Evolutionary conservation across 176 grass and related monocot species (phyloP).

Genomic region (Phyllostachys edulis): DNA sequence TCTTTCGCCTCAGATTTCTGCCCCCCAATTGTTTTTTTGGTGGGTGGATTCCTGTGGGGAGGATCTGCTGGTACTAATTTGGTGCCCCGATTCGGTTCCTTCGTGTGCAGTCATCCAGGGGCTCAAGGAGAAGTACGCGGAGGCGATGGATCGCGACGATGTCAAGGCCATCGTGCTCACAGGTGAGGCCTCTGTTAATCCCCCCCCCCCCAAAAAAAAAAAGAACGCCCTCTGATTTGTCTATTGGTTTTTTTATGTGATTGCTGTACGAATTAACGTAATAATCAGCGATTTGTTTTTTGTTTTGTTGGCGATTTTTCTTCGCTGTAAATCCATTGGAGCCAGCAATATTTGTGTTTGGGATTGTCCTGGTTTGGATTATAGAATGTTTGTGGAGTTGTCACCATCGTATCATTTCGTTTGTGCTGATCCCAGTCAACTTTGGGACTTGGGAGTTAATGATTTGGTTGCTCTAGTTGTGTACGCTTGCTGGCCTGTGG

Average conservation of each 20-base stretch:
- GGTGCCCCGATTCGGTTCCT: background rate
- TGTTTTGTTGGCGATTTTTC: background rate
- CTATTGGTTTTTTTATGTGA: background rate
- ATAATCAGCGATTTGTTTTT: background rate
- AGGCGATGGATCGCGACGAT: slow-evolving; percentile 62
- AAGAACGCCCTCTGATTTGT: background rate
- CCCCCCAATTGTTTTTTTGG: background rate
- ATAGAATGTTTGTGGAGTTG: background rate
- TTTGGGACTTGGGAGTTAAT: background rate
- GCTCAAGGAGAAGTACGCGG: slow-evolving; percentile 80
- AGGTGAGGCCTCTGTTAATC: slow-evolving; percentile 39
- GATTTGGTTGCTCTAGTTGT: background rate
- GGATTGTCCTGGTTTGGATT: background rate
- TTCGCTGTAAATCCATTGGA: background rate
- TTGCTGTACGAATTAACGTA: background rate
- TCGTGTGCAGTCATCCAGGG: slow-evolving; percentile 58
- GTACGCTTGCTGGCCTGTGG: background rate
- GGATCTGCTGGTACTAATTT: background rate
- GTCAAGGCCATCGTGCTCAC: slow-evolving; percentile 94
- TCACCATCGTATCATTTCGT: background rate
- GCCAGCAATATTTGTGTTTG: background rate
- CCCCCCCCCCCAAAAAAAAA: background rate
- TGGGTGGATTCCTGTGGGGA: background rate
- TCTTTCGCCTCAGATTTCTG: background rate
- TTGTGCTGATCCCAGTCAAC: background rate